Evolutionary conservation across 345 rosid species (phyloP), one percentile per base, ranked within the genome.

Genomic region (Pistacia vera): DNA sequence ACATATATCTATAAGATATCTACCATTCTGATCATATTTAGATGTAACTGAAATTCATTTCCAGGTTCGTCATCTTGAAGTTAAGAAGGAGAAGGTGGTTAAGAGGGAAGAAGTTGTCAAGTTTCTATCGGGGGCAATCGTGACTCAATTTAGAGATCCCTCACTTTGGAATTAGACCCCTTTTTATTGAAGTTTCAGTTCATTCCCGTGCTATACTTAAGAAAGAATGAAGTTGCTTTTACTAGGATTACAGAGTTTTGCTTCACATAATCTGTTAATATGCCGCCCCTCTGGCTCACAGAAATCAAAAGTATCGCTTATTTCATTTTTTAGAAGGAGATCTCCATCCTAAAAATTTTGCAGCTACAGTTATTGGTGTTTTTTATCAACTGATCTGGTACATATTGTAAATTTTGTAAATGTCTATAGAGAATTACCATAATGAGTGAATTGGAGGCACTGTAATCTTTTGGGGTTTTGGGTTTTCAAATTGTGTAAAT

Each of bases 1-100:
- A 54, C 18, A 54, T 54, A 13, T 52, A 9, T 2, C 28, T n/a
- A 58, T n/a, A 16, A 58, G 20, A 60, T 60, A 25, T 25, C 14
- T 22, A 30, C 35, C 33, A n/a, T 9, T 59, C 11, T 22, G 4
- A 59, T 59, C 11, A 8, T 59, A 2, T 59, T 11, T 22, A 60
- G 16, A 60, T 60, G 54, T 46, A 60, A 71, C 46, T 22, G 20
- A 25, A 25, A 74, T 36, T 11, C 16, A 11, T 83, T 73, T 66
- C 44, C 83, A 93, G 99, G 95, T 93, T 74, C 92, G 96, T 5
- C 94, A 93, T 79, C 89, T 93, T 67, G 99, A 92, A 72, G 82
- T 84, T 65, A 95, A 93, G 85, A 92, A 74, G 84, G 96, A 86
- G 85, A 95, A 90, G 86, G 91, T 86, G 68, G 93, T 95, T 46